phyloP scores from a whole-genome alignment of 805 yeast genomes.

The Lipomyces oligophaga region DNA sequence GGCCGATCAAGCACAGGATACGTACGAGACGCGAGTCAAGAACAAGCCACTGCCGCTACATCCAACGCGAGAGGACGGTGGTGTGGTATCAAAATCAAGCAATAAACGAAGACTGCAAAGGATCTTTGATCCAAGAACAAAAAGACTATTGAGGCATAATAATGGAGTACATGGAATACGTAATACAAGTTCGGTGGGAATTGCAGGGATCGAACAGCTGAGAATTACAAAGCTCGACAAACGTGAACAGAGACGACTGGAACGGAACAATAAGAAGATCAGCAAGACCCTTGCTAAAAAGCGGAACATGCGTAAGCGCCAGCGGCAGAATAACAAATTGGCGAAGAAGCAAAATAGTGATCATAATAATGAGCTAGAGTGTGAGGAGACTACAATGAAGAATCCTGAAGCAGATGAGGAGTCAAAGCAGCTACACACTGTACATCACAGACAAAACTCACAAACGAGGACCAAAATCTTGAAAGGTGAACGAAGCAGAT shows the following conservation, averaged over 20 bases:
- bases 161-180: too few relatives aligned
- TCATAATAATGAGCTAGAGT: neutral
- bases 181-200: too few relatives aligned
- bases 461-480: neutral
- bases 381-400: neutral
- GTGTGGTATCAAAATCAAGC: too few relatives aligned
- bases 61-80: slow-evolving; percentile 15
- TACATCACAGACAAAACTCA: neutral
- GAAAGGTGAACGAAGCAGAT: neutral
- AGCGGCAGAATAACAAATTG: neutral
- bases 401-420: neutral
- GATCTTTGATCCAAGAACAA: too few relatives aligned
- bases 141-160: too few relatives aligned
- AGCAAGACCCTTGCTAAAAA: neutral
- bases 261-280: slow-evolving; percentile 4
- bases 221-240: too few relatives aligned
- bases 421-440: neutral
- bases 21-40: slow-evolving; percentile 9
- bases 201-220: too few relatives aligned
- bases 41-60: slow-evolving; percentile 14
- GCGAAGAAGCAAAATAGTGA: neutral
- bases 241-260: slow-evolving; percentile 4
- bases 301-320: neutral
- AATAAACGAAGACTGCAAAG: too few relatives aligned
- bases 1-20: slow-evolving; percentile 6